Conservation (phyloP, 2,329 filamentous ascomycete species). For the Cladophialophora yegresii region DNA sequence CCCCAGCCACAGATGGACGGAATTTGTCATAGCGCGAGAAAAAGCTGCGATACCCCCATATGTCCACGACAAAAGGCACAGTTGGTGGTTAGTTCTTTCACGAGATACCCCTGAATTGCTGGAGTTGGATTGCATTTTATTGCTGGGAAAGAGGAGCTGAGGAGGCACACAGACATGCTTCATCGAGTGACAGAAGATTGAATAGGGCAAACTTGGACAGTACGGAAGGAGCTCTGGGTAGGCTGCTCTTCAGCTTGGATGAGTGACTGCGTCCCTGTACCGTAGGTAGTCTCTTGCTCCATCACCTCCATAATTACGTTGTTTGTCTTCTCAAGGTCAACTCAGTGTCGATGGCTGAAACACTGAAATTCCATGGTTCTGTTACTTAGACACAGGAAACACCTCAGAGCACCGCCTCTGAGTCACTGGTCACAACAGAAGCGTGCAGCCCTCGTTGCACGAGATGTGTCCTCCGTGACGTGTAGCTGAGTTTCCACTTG, state of each 20-base stretch:
- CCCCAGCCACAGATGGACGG: neutral
- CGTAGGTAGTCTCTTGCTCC: neutral
- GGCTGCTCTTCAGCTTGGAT: neutral
- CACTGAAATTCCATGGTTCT: neutral
- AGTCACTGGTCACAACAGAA: neutral
- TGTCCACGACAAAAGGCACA: neutral
- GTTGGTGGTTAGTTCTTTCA: neutral
- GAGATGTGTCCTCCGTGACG: conserved; percentile 10
- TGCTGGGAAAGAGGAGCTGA: neutral
- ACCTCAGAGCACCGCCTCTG: neutral
- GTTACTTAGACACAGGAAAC: conserved; percentile 12
- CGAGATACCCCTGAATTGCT: conserved; percentile 1
- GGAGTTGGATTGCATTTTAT: neutral
- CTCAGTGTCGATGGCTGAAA: conserved; percentile 8
- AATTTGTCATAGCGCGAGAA: conserved; percentile 19
- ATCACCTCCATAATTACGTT: neutral
- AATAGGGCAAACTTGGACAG: neutral
- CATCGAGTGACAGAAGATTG: conserved; percentile 1
- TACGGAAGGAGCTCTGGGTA: neutral
- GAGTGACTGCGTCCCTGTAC: neutral
- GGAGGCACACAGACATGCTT: neutral
- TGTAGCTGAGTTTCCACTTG: neutral
- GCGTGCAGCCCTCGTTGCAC: neutral
- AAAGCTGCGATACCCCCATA: conserved; percentile 20
- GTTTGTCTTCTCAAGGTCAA: neutral